Base-by-base conservation (phyloP, 1,284 basidiomycete genomes). In the Tremellales sp. region DNA sequence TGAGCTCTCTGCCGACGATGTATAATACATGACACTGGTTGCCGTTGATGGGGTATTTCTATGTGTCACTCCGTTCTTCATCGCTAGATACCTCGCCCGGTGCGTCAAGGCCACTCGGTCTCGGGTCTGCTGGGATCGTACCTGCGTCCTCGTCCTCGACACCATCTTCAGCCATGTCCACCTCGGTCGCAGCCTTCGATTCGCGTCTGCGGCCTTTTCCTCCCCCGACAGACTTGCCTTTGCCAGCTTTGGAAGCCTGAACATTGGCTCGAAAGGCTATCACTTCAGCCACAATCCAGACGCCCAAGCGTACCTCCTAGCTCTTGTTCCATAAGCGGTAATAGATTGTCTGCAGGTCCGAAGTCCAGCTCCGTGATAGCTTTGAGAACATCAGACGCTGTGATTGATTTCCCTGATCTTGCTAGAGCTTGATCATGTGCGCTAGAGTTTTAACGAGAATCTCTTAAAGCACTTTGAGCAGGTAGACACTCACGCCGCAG, bases 361-460 rank as follows among this genome's bases (percentile, higher is more conserved):
- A 93, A 85, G 56, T 90, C 87, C 41, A 91, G 78, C 43, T 84
- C 77, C 60, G 87, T 86, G 4, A 92, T 79, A 0, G 89, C 90
- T 64, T 86, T 88, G 52, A 93, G 79, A 0, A 96, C 88, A 66
- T 94, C 90, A 0, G 86, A 83, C 0, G 89, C 88, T 2, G 85
- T 85, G 45, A 94, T 87, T 54, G 84, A 86, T 70, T 92, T 94
- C 68, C 89, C 88, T 51, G 87, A 85, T 55, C 89, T 86, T 4
- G 82, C 82, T 15, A 80, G 73, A 0, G 89, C 87, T n/a, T 88
- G 82, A 58, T 93, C 90, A 61, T 93, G 90, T 0, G 90, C 86
- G 3, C 88, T 90, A 35, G 8, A 6, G 13, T 39, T 13, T 8
- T 39, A 17, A 13, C 19, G 10, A 15, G 15, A 31, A 31, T 8